Percentiles rank a stretch among this genome's conserved stretches.
phyloP scores from a whole-genome alignment of 2,329 filamentous ascomycete species.

The Lasiodiplodia gonubiensis region DNA sequence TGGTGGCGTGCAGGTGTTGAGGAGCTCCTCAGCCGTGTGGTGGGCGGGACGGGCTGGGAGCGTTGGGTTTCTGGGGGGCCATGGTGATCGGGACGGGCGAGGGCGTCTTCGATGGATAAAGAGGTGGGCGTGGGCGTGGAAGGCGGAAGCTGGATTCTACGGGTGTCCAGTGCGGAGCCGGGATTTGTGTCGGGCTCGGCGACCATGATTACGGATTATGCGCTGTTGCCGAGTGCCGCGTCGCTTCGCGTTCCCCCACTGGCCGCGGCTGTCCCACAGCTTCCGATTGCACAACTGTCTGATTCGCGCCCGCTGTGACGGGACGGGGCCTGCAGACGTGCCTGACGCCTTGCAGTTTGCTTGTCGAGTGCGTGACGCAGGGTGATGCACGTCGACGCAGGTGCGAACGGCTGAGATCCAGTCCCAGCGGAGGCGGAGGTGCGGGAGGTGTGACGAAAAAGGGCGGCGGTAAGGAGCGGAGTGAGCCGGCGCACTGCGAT shows the following conservation, averaged over 20 bases:
- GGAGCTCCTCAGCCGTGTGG: slow-evolving; percentile 22
- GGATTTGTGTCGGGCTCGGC: slow-evolving; percentile 6
- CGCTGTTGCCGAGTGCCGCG: slow-evolving; percentile 5
- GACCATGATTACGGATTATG: slow-evolving; percentile 22
- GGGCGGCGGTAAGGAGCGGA: not conserved
- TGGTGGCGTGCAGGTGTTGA: slow-evolving; percentile 12
- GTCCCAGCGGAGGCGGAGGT: not conserved
- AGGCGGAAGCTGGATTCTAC: not conserved
- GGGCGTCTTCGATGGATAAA: slow-evolving; percentile 20
- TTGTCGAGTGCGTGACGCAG: slow-evolving; percentile 1
- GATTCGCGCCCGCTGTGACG: slow-evolving; percentile 13
- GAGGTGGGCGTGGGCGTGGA: not conserved
- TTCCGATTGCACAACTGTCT: not conserved
- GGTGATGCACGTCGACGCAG: slow-evolving; percentile 7
- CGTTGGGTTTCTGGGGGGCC: not conserved
- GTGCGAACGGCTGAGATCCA: slow-evolving; percentile 11
- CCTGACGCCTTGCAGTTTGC: slow-evolving; percentile 21
- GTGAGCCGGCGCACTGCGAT: not conserved
- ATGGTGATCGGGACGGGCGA: not conserved
- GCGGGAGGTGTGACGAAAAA: not conserved
- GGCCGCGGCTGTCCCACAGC: not conserved
- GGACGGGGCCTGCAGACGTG: not conserved
- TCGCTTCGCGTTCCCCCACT: slow-evolving; percentile 3
- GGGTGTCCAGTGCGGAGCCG: slow-evolving; percentile 19
- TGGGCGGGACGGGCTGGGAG: not conserved